Percentiles rank a stretch among this genome's conserved stretches.
Conservation (phyloP, 148 eudicot genomes). For the Arctostaphylos glauca region DNA sequence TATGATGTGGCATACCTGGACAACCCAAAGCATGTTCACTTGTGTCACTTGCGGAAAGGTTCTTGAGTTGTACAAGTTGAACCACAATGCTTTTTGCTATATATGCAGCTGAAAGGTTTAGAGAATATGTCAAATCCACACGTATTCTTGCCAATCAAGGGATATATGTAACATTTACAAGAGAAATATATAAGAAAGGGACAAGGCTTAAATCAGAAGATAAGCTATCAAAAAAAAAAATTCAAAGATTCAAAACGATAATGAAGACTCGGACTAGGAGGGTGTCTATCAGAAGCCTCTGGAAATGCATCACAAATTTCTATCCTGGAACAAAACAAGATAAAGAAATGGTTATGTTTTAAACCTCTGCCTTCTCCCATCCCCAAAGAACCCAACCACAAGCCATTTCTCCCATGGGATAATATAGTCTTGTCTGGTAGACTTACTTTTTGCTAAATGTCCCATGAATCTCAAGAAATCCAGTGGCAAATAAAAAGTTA, state of each 20-base stretch:
- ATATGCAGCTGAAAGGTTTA: background rate
- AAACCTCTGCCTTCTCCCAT: background rate
- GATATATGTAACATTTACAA: background rate
- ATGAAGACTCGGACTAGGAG: background rate
- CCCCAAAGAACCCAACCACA: background rate
- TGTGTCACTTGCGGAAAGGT: background rate
- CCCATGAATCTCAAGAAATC: background rate
- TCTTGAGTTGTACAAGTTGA: background rate
- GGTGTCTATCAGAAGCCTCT: background rate
- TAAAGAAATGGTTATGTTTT: background rate
- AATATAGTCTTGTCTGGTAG: background rate
- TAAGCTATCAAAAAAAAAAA: background rate
- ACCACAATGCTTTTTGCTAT: background rate
- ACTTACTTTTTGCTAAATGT: background rate
- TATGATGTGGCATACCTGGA: background rate
- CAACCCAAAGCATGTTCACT: background rate
- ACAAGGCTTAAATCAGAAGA: background rate
- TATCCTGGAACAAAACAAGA: constrained; percentile 1
- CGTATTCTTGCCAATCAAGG: background rate
- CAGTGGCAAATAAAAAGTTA: background rate
- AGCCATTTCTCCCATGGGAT: background rate
- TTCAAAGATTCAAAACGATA: background rate
- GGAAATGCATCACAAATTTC: background rate
- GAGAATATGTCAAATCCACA: background rate
- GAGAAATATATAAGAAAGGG: background rate